Evolutionary conservation across 1,284 basidiomycete species (phyloP).

Genomic region (Cryptococcus amylolentus): DNA sequence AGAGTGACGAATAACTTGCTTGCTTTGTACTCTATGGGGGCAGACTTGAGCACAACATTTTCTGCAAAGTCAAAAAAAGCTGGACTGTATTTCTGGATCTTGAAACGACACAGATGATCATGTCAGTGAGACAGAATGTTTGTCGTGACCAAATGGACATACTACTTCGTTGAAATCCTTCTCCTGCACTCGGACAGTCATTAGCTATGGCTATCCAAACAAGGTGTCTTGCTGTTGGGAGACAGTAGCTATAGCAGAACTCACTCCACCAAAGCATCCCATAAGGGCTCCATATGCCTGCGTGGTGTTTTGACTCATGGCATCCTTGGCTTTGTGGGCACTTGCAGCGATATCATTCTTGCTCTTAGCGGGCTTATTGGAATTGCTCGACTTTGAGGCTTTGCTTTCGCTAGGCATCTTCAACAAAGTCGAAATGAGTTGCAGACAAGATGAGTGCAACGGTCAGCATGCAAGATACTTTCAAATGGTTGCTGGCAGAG

Average conservation of each 20-base stretch:
- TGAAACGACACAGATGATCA: neutral
- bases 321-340: slow-evolving; percentile 15
- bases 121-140: neutral
- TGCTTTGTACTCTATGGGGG: slow-evolving; percentile 18
- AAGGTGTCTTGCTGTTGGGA: too few relatives aligned
- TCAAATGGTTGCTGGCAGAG: too few relatives aligned
- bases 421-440: too few relatives aligned
- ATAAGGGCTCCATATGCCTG: slow-evolving; percentile 19
- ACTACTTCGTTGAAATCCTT: slow-evolving; percentile 24
- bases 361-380: too few relatives aligned
- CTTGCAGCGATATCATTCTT: neutral
- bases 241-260: slow-evolving; percentile 4
- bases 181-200: slow-evolving; percentile 16
- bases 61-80: slow-evolving; percentile 29
- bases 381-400: too few relatives aligned
- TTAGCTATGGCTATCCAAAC: neutral
- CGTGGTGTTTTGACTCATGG: slow-evolving; percentile 17
- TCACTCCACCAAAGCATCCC: slow-evolving; percentile 32
- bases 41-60: slow-evolving; percentile 17
- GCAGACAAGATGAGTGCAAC: too few relatives aligned
- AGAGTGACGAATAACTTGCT: slow-evolving; percentile 29
- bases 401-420: too few relatives aligned
- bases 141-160: neutral
- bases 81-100: slow-evolving; percentile 31
- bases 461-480: too few relatives aligned